Evolutionary conservation across 352 stramenopile genomes (phyloP).

Genomic region (Thalassiosira mediterranea): DNA sequence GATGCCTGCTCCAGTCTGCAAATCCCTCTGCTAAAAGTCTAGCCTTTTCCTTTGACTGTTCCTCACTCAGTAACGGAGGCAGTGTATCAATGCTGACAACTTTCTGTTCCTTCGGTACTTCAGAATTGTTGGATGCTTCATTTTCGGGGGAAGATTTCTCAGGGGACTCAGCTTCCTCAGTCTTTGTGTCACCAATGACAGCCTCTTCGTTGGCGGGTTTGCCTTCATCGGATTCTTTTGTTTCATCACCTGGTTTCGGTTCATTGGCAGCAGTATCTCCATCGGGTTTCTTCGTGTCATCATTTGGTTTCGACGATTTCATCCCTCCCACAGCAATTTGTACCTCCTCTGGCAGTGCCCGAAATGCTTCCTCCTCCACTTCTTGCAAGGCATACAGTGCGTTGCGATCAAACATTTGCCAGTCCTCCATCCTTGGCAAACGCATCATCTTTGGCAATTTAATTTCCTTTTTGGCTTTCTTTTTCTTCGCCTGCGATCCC

Average conservation of each 20-base stretch:
- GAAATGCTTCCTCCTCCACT: constrained; percentile 70
- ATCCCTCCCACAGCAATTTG: constrained; percentile 46
- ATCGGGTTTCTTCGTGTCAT: constrained; percentile 7
- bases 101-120: constrained; percentile 10
- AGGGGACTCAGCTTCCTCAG: constrained; percentile 44
- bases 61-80: constrained; percentile 83
- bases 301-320: constrained; percentile 8
- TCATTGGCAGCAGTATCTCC: no score
- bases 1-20: constrained; percentile 89
- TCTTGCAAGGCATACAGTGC: constrained; percentile 84
- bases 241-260: not conserved
- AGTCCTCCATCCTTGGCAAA: constrained; percentile 86
- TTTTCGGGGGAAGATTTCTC: constrained; percentile 14
- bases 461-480: constrained; percentile 66
- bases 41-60: constrained; percentile 85
- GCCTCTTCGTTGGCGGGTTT: constrained; percentile 61
- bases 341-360: constrained; percentile 59
- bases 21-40: constrained; percentile 89
- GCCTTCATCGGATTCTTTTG: constrained; percentile 43
- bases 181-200: constrained; percentile 55
- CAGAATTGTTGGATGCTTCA: constrained; percentile 16
- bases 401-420: constrained; percentile 85
- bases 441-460: constrained; percentile 82
- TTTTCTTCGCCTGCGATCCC: constrained; percentile 80
- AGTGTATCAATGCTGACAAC: constrained; percentile 41